phyloP scores from a whole-genome alignment of 148 eudicot genomes.

The Camellia sinensis region DNA sequence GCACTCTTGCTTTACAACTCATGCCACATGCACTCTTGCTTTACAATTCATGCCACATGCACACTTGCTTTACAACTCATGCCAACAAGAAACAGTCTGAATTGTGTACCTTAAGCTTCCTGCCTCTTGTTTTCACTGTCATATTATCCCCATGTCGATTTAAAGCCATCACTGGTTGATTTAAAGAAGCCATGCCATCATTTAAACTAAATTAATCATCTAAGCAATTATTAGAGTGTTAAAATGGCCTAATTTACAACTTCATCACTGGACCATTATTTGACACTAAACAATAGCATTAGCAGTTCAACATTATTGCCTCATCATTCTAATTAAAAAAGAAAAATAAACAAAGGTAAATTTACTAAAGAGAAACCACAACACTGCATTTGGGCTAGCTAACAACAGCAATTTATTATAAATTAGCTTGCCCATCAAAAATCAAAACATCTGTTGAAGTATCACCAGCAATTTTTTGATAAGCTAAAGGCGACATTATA shows the following conservation, averaged over 20 bases:
- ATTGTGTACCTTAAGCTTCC: constrained; percentile 20
- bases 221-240: neutral
- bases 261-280: neutral
- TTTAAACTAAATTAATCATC: neutral
- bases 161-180: constrained; percentile 12
- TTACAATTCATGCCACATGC: too few species aligned
- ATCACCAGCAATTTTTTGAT: neutral
- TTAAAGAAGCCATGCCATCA: neutral
- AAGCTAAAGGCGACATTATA: too few species aligned
- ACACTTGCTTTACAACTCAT: too few species aligned
- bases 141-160: neutral
- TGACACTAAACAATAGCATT: neutral
- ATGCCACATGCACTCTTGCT: too few species aligned
- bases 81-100: constrained; percentile 4
- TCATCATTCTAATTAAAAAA: neutral
- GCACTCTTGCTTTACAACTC: too few species aligned
- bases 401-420: neutral
- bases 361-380: neutral
- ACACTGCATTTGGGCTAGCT: neutral
- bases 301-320: neutral
- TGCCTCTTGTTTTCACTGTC: constrained; percentile 4
- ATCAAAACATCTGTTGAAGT: neutral
- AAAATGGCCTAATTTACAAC: neutral
- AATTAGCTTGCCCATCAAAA: neutral
- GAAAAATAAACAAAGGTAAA: neutral